These are phyloP conservation scores for Podospora comata DNA, from an alignment of 495 filamentous ascomycete species.

Conservation along the genomic window DNA sequence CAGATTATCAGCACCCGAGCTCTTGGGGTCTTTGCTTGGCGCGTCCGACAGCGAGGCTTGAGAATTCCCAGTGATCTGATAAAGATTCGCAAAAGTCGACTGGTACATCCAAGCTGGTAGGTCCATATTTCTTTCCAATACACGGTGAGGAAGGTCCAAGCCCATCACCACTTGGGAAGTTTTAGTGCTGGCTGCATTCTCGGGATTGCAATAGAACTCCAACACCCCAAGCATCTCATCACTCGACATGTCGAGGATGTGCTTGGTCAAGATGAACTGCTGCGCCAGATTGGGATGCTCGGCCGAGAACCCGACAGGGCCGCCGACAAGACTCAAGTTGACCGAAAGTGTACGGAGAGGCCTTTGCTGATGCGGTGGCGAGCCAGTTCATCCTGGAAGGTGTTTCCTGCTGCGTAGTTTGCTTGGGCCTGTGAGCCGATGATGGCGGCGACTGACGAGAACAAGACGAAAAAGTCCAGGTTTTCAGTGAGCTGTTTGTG, in stretches of 20 bases:
- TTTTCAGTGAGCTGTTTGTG: constrained; percentile 29
- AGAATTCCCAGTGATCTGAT: background rate
- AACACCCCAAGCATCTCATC: background rate
- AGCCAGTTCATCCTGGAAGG: constrained; percentile 50
- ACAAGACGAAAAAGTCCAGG: constrained; percentile 59
- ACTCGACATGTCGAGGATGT: background rate
- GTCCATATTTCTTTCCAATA: too few species aligned
- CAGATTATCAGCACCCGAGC: background rate
- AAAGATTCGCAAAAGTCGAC: background rate
- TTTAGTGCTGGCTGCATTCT: background rate
- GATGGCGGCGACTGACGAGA: constrained; percentile 43
- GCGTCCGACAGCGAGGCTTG: background rate
- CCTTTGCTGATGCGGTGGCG: constrained; percentile 28
- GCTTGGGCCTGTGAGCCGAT: constrained; percentile 52
- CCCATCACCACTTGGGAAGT: background rate
- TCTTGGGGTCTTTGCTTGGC: background rate
- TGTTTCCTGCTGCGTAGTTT: constrained; percentile 57
- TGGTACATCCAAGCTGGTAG: background rate
- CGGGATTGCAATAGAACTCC: background rate
- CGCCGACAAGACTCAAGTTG: constrained; percentile 23
- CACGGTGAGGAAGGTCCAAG: too few species aligned
- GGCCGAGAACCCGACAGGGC: constrained; percentile 24
- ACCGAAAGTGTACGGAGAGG: constrained; percentile 17
- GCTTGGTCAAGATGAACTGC: background rate
- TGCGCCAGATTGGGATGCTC: constrained; percentile 9